A percentile compares a stretch with the other conserved stretches of the same genome.
These are phyloP conservation scores for Kwoniella dejecticola DNA, from an alignment of 768 basidiomycete species.

Conservation along the genomic window DNA sequence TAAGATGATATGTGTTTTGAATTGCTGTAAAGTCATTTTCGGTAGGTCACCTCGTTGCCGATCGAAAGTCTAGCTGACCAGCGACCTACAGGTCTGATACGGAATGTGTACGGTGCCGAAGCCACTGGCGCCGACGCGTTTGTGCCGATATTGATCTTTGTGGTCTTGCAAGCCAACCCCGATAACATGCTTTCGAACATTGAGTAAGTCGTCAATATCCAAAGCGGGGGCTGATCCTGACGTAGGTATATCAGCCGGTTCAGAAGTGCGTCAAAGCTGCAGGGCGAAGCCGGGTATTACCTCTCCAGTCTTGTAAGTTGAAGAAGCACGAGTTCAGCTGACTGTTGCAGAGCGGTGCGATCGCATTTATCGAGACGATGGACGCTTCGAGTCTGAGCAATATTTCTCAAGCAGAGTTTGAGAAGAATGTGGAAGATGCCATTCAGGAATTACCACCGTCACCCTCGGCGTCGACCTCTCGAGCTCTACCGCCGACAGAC, in stretches of 20 bases:
- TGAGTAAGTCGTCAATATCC: slow-evolving; percentile 62
- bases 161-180: slow-evolving; percentile 92
- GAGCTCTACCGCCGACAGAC: slow-evolving; percentile 47
- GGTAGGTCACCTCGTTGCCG: too few species aligned
- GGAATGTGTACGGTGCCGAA: slow-evolving; percentile 73
- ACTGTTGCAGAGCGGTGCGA: slow-evolving; percentile 96
- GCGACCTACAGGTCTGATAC: slow-evolving; percentile 69
- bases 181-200: slow-evolving; percentile 90
- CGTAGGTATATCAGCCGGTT: slow-evolving; percentile 92
- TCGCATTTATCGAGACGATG: slow-evolving; percentile 97
- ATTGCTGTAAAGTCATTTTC: slow-evolving; percentile 98
- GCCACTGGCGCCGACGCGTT: slow-evolving; percentile 78
- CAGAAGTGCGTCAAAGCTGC: slow-evolving; percentile 80
- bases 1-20: slow-evolving; percentile 95
- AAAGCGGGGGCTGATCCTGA: neutral
- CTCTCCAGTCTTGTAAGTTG: slow-evolving; percentile 78
- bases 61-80: neutral
- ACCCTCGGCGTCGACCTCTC: slow-evolving; percentile 70
- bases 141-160: slow-evolving; percentile 88
- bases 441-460: slow-evolving; percentile 69
- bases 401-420: slow-evolving; percentile 91
- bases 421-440: slow-evolving; percentile 69
- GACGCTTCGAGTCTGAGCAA: slow-evolving; percentile 92
- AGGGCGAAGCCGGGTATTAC: slow-evolving; percentile 96
- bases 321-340: too few species aligned